Evolutionary conservation across 345 rosid genomes (phyloP), one percentile per base, ranked within the genome.

Genomic region (Citrus australasica): DNA sequence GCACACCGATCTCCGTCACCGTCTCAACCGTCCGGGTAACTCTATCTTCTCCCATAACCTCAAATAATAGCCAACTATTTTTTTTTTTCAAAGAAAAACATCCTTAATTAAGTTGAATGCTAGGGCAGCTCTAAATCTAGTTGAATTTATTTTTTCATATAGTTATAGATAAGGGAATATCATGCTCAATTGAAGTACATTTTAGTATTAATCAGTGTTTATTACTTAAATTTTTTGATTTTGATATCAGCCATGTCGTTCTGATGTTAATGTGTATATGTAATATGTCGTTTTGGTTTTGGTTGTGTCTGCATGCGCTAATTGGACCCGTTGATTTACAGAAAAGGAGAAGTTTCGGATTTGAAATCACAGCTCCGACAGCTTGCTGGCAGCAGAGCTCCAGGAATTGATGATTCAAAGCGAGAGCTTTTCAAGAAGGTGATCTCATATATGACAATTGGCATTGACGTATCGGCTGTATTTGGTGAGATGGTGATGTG

Each of bases 401-500:
- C 97, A 17, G 97, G 99, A 48, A 92, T 87, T 48, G 99, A 96
- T 76, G 98, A 96, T 87, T 94, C 98, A 7, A 96, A 96, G 84
- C 93, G 97, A 0, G 99, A 96, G 67, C 92, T 96, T 74, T 96
- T 80, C 88, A 96, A 96, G 90, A 96, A 94, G 81, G 99, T 91
- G 53, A 96, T 96, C 63, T 92, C 99, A 3, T 88, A 89, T 83
- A 96, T 94, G 98, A 96, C 97, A 5, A 89, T 96, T 19, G 97
- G 99, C 65, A 89, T 96, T 59, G 99, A 96, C 35, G 99, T 96
- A 80, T 89, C 99, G 6, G 85, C 98, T 17, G 87, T 96, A 21
- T 96, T 96, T 33, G 97, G 99, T 10, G 99, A 96, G 89, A 96
- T 96, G 98, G 98, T 96, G 58, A 96, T 96, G 99, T 96, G 99